phyloP scores from a whole-genome alignment of 352 stramenopile genomes.

The Blastocystis sp. region DNA sequence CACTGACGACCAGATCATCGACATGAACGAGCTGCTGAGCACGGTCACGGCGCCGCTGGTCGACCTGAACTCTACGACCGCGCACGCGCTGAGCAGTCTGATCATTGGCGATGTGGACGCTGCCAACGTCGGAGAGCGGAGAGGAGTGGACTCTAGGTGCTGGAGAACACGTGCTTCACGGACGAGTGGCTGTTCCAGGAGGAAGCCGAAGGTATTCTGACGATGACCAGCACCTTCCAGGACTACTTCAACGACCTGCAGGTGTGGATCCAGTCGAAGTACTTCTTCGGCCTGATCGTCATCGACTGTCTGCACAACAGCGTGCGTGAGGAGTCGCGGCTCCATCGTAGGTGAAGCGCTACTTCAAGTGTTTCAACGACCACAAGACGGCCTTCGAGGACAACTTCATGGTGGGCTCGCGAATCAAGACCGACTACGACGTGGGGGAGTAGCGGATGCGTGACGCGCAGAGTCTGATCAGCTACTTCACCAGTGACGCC shows the following conservation, averaged over 20 bases:
- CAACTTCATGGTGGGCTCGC: background rate
- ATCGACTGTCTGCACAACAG: conserved; percentile 32
- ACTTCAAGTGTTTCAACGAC: background rate
- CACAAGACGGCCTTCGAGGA: background rate
- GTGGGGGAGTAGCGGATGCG: background rate
- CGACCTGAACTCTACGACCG: background rate
- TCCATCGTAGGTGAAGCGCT: background rate
- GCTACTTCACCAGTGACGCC: conserved; percentile 11
- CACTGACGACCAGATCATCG: background rate
- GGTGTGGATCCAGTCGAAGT: conserved; percentile 33
- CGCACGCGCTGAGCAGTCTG: background rate
- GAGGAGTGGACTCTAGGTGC: background rate
- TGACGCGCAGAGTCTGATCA: background rate
- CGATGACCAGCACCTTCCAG: background rate
- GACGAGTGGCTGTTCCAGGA: conserved; percentile 24
- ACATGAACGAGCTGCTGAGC: background rate
- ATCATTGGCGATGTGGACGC: conserved; percentile 24
- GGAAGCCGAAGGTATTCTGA: conserved; percentile 10
- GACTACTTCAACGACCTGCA: conserved; percentile 52
- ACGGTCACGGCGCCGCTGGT: background rate
- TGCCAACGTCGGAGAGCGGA: background rate
- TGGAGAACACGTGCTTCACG: conserved; percentile 18
- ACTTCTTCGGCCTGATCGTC: conserved; percentile 2
- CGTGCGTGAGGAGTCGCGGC: background rate
- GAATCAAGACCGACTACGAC: conserved; percentile 26